phyloP scores from a whole-genome alignment of 441 rosid genomes.

The Capsella rubella region DNA sequence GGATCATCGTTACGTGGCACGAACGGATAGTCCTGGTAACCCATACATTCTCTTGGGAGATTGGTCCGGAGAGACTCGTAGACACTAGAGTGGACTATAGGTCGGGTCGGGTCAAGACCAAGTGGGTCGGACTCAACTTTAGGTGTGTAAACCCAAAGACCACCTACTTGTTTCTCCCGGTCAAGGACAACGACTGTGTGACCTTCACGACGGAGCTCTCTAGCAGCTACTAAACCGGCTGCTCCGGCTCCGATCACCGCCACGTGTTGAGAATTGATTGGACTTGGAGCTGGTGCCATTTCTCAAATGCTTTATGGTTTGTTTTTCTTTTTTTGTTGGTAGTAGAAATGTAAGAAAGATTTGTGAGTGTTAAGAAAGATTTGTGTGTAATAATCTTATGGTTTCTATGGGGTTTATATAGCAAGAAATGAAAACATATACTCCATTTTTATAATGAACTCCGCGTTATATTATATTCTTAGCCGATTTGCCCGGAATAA shows the following conservation, averaged over 20 bases:
- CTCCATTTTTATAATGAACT: not conserved
- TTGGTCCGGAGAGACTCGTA: constrained; percentile 77
- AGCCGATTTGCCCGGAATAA: not conserved
- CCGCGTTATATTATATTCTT: not conserved
- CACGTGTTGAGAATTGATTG: constrained; percentile 50
- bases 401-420: not conserved
- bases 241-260: constrained; percentile 84
- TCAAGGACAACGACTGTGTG: constrained; percentile 67
- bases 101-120: constrained; percentile 55
- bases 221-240: constrained; percentile 70
- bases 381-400: not conserved
- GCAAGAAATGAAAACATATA: not conserved
- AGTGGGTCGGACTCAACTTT: constrained; percentile 58
- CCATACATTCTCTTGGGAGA: constrained; percentile 73
- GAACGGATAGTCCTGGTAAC: constrained; percentile 71
- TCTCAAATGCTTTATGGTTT: not conserved
- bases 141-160: constrained; percentile 71
- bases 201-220: constrained; percentile 68
- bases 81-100: constrained; percentile 64
- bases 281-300: constrained; percentile 35
- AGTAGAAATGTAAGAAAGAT: not conserved
- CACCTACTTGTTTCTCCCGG: constrained; percentile 56
- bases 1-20: constrained; percentile 38
- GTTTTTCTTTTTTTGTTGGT: not conserved
- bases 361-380: not conserved